Percentiles rank a stretch among this genome's conserved stretches.
Conservation (phyloP, 441 rosid genomes). For the Croton laevigatus region DNA sequence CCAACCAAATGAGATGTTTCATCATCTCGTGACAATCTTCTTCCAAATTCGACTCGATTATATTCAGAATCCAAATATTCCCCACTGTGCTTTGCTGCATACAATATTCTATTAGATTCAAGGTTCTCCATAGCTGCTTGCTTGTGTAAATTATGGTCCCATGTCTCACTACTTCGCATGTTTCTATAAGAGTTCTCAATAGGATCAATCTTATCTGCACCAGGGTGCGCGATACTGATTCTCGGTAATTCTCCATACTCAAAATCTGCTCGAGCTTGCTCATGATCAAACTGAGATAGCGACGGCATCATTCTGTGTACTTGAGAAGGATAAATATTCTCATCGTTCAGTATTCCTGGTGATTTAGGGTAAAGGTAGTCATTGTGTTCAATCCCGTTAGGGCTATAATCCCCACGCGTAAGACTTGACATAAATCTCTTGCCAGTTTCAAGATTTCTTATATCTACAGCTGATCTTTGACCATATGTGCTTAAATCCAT, state of each 20-base stretch:
- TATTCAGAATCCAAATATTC: slow-evolving; percentile 36
- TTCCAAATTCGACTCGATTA: slow-evolving; percentile 29
- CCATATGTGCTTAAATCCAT: slow-evolving; percentile 28
- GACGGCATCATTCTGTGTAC: slow-evolving; percentile 30
- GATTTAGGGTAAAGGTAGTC: slow-evolving; percentile 33
- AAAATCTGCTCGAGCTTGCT: slow-evolving; percentile 31
- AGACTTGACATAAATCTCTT: slow-evolving; percentile 27
- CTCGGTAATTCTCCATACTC: slow-evolving; percentile 38
- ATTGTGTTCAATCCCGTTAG: slow-evolving; percentile 35
- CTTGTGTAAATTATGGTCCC: slow-evolving; percentile 33
- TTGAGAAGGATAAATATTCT: slow-evolving; percentile 33
- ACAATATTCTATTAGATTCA: slow-evolving; percentile 32
- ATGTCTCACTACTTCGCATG: slow-evolving; percentile 29
- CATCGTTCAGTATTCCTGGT: slow-evolving; percentile 30
- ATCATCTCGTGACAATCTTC: slow-evolving; percentile 33
- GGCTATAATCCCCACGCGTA: slow-evolving; percentile 31
- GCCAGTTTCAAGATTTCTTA: slow-evolving; percentile 32
- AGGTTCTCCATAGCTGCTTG: slow-evolving; percentile 28
- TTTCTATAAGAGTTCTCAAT: slow-evolving; percentile 32
- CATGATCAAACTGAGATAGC: slow-evolving; percentile 32
- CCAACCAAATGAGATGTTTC: slow-evolving; percentile 29
- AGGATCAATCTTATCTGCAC: slow-evolving; percentile 30
- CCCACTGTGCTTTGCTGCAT: slow-evolving; percentile 32
- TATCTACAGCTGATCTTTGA: slow-evolving; percentile 31
- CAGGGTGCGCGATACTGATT: slow-evolving; percentile 31